A percentile compares a stretch with the other conserved stretches of the same genome.
Conservation (phyloP, 768 basidiomycete species). For the Suillus brevipes region DNA sequence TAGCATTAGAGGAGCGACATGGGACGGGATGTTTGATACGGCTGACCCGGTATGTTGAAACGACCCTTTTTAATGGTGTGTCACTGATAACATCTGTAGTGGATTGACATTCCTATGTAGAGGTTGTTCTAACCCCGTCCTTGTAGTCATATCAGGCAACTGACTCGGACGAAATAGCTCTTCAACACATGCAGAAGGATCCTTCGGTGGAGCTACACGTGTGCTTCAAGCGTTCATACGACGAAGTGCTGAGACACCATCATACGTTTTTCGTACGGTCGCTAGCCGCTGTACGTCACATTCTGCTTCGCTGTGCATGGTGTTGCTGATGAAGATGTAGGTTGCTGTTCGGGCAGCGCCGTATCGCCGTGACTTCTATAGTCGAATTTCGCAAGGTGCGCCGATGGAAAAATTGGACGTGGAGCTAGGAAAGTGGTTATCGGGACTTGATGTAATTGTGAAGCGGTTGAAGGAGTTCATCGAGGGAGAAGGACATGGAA, state of each 20-base stretch:
- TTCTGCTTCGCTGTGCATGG: neutral
- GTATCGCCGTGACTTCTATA: constrained; percentile 62
- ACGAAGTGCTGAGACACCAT: constrained; percentile 64
- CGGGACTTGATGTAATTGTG: constrained; percentile 57
- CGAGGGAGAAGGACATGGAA: constrained; percentile 57
- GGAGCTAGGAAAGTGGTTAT: constrained; percentile 63
- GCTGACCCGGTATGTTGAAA: constrained; percentile 54
- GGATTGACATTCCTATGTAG: constrained; percentile 68
- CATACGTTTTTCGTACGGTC: constrained; percentile 68
- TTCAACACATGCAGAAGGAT: constrained; percentile 65
- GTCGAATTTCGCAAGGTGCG: constrained; percentile 60
- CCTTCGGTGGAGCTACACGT: constrained; percentile 52
- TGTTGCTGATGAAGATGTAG: constrained; percentile 29
- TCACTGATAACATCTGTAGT: constrained; percentile 34
- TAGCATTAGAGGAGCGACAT: constrained; percentile 40
- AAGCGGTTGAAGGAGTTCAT: constrained; percentile 54
- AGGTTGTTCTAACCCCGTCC: constrained; percentile 4
- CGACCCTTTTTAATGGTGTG: constrained; percentile 16
- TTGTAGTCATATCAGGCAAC: neutral
- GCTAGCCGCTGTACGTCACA: constrained; percentile 31
- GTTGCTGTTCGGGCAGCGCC: constrained; percentile 65
- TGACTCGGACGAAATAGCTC: constrained; percentile 34
- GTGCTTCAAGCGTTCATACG: constrained; percentile 73
- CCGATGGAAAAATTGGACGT: constrained; percentile 57
- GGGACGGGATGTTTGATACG: constrained; percentile 65